Conservation (phyloP, 2,329 filamentous ascomycete genomes). For the Calonectria pauciramosa region DNA sequence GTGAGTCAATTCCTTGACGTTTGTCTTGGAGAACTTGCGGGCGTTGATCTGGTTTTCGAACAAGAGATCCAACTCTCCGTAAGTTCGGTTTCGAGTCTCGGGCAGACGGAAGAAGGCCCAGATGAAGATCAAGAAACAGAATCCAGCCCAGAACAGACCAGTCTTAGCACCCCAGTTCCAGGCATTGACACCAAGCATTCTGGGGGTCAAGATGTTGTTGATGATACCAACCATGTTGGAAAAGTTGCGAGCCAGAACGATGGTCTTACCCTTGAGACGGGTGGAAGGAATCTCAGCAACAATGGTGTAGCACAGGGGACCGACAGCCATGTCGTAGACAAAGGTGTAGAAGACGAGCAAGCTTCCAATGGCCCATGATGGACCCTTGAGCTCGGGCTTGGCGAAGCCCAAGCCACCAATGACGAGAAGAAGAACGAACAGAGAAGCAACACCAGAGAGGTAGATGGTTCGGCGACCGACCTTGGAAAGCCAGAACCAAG, state of each 20-base stretch:
- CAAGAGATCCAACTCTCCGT: constrained; percentile 68
- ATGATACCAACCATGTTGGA: constrained; percentile 65
- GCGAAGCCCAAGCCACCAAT: constrained; percentile 68
- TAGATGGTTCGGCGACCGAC: constrained; percentile 62
- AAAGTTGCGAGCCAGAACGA: constrained; percentile 59
- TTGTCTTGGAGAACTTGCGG: background rate
- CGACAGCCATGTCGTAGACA: constrained; percentile 54
- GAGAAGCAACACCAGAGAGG: constrained; percentile 62
- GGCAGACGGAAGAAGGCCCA: constrained; percentile 68
- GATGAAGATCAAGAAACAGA: constrained; percentile 55
- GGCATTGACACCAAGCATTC: constrained; percentile 58
- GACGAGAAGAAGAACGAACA: constrained; percentile 56
- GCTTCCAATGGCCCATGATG: constrained; percentile 62
- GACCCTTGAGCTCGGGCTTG: constrained; percentile 50
- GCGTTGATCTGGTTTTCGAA: constrained; percentile 57
- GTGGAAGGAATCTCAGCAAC: constrained; percentile 69
- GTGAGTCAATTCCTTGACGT: background rate
- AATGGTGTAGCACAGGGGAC: constrained; percentile 83
- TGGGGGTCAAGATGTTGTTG: constrained; percentile 60
- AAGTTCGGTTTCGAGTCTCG: constrained; percentile 66
- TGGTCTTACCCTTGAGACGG: constrained; percentile 60
- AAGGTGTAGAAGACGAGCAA: constrained; percentile 60
- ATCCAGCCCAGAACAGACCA: constrained; percentile 60
- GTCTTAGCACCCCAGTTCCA: constrained; percentile 63
- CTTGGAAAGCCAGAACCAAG: constrained; percentile 58